Evolutionary conservation across 495 filamentous ascomycete genomes (phyloP), one percentile per base, ranked within the genome.

Genomic region (Mycothermus thermophilus): DNA sequence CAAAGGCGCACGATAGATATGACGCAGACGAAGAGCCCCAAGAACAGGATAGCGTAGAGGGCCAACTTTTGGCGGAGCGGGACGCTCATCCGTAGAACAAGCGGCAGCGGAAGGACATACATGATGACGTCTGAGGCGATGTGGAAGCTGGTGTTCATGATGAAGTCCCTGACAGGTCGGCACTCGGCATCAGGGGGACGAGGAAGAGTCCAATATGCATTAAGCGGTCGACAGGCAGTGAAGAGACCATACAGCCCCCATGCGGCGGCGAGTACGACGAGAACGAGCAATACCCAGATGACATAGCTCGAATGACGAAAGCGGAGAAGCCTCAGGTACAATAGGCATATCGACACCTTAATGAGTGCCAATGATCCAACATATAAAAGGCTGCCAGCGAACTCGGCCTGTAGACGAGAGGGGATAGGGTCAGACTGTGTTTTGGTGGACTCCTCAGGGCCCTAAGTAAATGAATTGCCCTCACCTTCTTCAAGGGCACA

Each of bases 31-130:
- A 12, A 34, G 6, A 54, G 47, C 4, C 44, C 49, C 2, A 51
- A 31, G 0, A 29, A 32, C 15, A 51, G 43, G 8, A 51, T 33
- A 23, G 33, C 36, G 20, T 43, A 46, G 5, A 51, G 35, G 4
- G 34, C 35, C 3, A 51, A n/a, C 35, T 52, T 52, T 35, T 45
- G 42, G 12, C 37, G 22, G 8, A 5, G 23, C 15, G 32, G 27
- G 27, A 58, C 34, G n/a, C 50, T 43, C 21, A 58, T 33, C 3
- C 34, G 35, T 13, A 45, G 7, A 29, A 60, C 44, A 8, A 52
- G 38, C 13, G 57, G 54, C 14, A 60, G 32, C 1, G 52, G 54
- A 8, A 60, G 45, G 17, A 52, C 11, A 33, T 58, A 58, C 9
- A 58, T 38, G 14, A 54, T 38, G 6, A 60, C 26, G 35, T 58